Conservation (phyloP, 2,329 filamentous ascomycete genomes). For the Ophiostoma perfectum region DNA sequence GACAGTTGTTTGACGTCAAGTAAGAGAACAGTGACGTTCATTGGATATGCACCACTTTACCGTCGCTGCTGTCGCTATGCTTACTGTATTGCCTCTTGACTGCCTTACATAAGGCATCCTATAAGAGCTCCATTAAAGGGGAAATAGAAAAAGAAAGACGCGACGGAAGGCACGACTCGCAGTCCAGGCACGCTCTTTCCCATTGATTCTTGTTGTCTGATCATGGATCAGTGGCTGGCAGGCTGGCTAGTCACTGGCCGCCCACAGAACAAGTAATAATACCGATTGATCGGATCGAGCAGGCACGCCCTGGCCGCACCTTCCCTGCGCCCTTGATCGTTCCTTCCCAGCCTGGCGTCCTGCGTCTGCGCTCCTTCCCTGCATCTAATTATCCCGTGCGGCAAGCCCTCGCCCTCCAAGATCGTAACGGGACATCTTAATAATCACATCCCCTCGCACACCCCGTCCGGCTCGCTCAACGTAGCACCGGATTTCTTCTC, state of each 20-base stretch:
- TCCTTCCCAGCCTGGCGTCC: conserved; percentile 2
- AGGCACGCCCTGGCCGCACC: conserved; percentile 9
- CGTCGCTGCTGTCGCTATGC: neutral
- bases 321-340: conserved; percentile 16
- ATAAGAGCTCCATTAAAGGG: conserved; percentile 11
- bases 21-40: too few species aligned
- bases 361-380: conserved; percentile 8
- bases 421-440: too few species aligned
- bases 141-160: conserved; percentile 10
- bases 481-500: neutral
- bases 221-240: neutral
- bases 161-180: conserved; percentile 5
- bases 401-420: neutral
- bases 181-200: neutral
- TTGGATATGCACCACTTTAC: too few species aligned
- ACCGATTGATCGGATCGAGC: neutral
- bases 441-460: neutral
- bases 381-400: neutral
- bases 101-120: conserved; percentile 6
- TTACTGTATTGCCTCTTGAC: neutral
- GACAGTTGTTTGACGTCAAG: too few species aligned
- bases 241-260: neutral
- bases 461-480: neutral
- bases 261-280: too few species aligned
- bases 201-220: neutral